Percentiles rank a stretch among this genome's conserved stretches.
These are phyloP conservation scores for Solanum chiquidenum DNA, from an alignment of 257 asterid species.

Conservation along the genomic window DNA sequence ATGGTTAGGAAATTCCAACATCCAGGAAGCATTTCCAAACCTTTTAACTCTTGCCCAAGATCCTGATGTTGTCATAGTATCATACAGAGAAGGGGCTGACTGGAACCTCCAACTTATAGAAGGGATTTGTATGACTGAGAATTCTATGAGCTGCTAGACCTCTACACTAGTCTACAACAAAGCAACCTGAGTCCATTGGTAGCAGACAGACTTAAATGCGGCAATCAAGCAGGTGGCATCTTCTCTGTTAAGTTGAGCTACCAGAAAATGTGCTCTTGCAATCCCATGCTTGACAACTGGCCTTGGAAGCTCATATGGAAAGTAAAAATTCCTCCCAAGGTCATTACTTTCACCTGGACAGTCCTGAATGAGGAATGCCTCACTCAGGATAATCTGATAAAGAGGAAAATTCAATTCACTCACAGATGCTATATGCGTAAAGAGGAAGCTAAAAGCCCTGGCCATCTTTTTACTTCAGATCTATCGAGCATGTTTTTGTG, in stretches of 20 bases:
- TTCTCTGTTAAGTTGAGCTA: background rate
- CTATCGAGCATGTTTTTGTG: background rate
- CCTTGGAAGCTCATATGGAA: background rate
- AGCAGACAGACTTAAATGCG: background rate
- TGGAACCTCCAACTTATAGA: background rate
- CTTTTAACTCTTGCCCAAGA: background rate
- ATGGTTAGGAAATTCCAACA: background rate
- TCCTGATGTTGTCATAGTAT: background rate
- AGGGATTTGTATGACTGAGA: background rate
- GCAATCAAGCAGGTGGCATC: background rate
- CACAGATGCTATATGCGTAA: background rate
- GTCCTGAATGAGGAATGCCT: background rate
- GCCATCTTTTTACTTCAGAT: background rate
- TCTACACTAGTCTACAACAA: background rate
- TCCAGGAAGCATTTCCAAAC: background rate
- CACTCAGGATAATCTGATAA: background rate
- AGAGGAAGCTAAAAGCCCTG: background rate
- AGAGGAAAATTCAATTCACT: background rate
- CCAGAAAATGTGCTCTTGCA: background rate
- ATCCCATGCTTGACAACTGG: background rate
- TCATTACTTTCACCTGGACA: background rate
- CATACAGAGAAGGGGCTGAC: background rate
- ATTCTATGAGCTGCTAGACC: background rate
- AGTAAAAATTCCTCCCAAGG: background rate
- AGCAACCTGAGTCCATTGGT: background rate